Evolutionary conservation across 176 grass and related monocot species (phyloP), one percentile per base, ranked within the genome.

Genomic region (Rhipidocladum racemiflorum): DNA sequence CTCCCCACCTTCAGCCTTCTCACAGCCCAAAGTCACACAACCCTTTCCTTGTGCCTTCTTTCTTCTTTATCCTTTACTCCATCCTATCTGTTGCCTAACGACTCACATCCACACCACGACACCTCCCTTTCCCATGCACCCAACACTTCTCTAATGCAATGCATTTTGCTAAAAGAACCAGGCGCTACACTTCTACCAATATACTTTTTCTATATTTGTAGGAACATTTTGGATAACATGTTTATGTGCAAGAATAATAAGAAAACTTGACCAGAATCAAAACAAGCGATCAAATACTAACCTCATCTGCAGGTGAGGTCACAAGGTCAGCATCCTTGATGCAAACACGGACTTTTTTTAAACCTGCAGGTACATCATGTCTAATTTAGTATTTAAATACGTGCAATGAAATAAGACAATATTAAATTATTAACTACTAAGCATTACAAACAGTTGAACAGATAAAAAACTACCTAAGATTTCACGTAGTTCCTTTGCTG

Each of bases 401-500:
- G 55, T 8, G 32, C 23, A 72, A 88, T 79, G 21, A 34, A 53
- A 79, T 27, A 42, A 63, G 15, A 43, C 49, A 87, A 65, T 77
- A 68, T 17, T 21, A 53, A 12, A 61, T 3, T 17, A 79, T 35
- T n/a, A 18, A 27, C 44, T 69, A 87, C 36, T 29, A 79, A 70
- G 32, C 36, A 32, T 34, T 53, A 72, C 25, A 81, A 72, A 11
- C 44, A 74, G 15, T 85, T 28, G 21, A 86, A 85, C 23, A 72
- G 49, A 49, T 34, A 29, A 57, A 57, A 50, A 74, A 81, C 36
- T 82, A 94, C 95, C 92, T 48, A 97, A 61, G 89, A 93, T 94
- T 88, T 97, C 92, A 85, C 92, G 90, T 61, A 97, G 54, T 65
- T 97, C 92, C 66, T 94, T 94, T 76, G 92, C 95, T 40, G 95